Percentiles rank a stretch among this genome's conserved stretches.
Evolutionary conservation across 345 rosid genomes (phyloP).

Genomic region (Melaleuca alternifolia): DNA sequence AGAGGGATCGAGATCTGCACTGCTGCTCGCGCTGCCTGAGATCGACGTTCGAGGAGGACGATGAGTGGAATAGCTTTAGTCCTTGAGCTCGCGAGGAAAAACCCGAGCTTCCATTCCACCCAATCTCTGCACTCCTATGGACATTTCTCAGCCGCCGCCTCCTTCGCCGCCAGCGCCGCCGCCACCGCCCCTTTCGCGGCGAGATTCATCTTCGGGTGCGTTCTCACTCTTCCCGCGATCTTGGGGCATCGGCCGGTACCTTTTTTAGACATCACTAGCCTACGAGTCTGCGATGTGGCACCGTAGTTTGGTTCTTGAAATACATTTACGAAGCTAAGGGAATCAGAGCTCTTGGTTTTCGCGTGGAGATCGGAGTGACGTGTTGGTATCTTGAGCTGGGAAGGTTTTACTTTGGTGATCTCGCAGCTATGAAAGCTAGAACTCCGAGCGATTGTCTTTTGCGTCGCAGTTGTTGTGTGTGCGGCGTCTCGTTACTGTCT

Average conservation of each 20-base stretch:
- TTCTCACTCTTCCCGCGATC: background rate
- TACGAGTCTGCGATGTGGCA: background rate
- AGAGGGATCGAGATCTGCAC: background rate
- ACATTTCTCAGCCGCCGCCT: conserved; percentile 42
- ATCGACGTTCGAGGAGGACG: background rate
- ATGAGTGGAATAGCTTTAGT: conserved; percentile 85
- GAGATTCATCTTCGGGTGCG: conserved; percentile 72
- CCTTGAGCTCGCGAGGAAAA: conserved; percentile 69
- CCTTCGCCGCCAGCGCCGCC: conserved; percentile 48
- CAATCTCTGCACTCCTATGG: conserved; percentile 44
- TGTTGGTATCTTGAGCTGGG: background rate
- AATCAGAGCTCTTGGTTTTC: background rate
- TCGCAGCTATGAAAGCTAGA: background rate
- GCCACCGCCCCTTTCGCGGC: conserved; percentile 76
- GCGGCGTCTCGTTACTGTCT: background rate
- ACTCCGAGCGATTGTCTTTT: background rate
- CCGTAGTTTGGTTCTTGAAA: background rate
- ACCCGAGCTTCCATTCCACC: conserved; percentile 34
- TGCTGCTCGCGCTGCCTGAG: background rate
- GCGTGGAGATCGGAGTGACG: background rate
- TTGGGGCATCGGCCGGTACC: background rate
- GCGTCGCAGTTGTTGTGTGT: background rate
- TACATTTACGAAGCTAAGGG: background rate
- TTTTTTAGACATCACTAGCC: background rate
- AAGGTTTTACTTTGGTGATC: background rate